Percentiles rank a stretch among this genome's conserved stretches.
Conservation (phyloP, 169 alveolate species). For the Babesia sp. region DNA sequence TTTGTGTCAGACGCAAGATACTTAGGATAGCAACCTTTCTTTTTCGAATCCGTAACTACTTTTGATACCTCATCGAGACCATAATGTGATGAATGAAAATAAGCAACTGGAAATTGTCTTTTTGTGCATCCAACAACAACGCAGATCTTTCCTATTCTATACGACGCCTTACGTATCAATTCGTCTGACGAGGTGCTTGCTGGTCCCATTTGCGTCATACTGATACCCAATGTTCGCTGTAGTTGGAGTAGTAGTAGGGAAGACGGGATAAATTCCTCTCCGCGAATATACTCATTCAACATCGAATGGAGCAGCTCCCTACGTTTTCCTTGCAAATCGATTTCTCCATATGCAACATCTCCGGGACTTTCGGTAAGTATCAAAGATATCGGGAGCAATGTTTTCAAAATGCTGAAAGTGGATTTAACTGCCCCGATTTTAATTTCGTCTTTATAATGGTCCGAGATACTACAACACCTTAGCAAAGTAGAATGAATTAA, state of each 20-base stretch:
- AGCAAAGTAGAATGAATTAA: constrained; percentile 27
- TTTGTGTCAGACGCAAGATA: background rate
- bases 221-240: background rate
- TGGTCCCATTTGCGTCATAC: too few relatives aligned
- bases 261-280: constrained; percentile 26
- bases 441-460: constrained; percentile 13
- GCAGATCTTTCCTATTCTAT: background rate
- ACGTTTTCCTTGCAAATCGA: background rate
- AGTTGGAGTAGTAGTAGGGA: constrained; percentile 16
- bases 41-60: background rate
- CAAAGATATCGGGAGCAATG: constrained; percentile 22
- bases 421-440: background rate
- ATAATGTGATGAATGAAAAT: background rate
- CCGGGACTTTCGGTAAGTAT: background rate
- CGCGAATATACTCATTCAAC: constrained; percentile 1
- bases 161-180: background rate
- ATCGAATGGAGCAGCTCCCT: background rate
- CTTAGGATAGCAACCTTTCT: background rate
- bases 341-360: background rate
- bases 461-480: constrained; percentile 35
- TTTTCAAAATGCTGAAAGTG: background rate
- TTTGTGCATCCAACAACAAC: constrained; percentile 9
- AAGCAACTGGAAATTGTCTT: constrained; percentile 17
- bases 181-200: background rate
- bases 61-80: background rate